Base-by-base conservation (phyloP, 495 filamentous ascomycete species). In the Xylaria intraflava region DNA sequence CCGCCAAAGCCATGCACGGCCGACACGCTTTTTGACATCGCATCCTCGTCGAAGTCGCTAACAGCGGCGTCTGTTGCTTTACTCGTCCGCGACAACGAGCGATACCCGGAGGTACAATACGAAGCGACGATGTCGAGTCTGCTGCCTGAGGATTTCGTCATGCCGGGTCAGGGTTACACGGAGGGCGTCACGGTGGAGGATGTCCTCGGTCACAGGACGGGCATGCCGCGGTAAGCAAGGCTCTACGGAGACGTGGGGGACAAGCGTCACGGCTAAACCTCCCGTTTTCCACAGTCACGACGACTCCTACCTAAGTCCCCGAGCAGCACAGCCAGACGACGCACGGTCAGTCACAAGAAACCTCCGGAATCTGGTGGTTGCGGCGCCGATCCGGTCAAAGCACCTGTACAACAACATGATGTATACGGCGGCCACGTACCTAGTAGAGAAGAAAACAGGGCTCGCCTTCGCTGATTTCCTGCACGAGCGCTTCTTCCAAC, bases 31-130 rank as follows among this genome's bases (percentile, higher is more conserved):
- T 67, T 67, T 23, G 57, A 65, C 29, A 62, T 67, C 41, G 71
- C 60, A 6, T 78, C 75, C 23, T 79, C 71, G 10, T 80, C 77
- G 9, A 82, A 82, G 60, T 77, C 77, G 4, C 72, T 82, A 55
- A 79, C 76, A 8, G 72, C 74, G 2, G 73, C 80, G 3, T 67
- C 72, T 1, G 62, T 78, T 2, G 73, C 72, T 1, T 53, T 79
- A n/a, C 65, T 72, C 0, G 66, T 81, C 19, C 69, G 76, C 19
- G 72, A 78, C 43, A 65, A 65, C 36, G 51, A 60, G n/a, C 60
- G 49, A 14, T 56, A 58, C 29, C 57, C 63, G 2, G 62, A 69
- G 4, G 59, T 83, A 36, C 55, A 68, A 46, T 83, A 75, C 66
- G 62, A 69, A 0, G 76, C 77, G 0, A 69, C 69, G 0, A 59